A percentile compares a stretch with the other conserved stretches of the same genome.
These are phyloP conservation scores for Colletotrichum viniferum DNA, from an alignment of 2,329 filamentous ascomycete genomes.

Conservation along the genomic window DNA sequence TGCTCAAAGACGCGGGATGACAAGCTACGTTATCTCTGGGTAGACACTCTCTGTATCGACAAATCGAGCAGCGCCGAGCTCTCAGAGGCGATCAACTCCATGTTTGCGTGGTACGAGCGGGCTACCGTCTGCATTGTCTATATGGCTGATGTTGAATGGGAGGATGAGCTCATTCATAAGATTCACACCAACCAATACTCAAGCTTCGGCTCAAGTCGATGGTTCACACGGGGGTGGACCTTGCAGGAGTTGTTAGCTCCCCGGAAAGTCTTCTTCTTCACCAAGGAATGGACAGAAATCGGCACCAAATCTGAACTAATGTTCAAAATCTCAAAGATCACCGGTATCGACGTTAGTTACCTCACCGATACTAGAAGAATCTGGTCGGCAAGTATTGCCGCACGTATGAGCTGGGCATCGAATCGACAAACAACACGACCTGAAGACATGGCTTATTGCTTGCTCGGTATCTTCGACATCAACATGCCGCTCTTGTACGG, in stretches of 20 bases:
- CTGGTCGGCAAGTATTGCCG: conserved; percentile 23
- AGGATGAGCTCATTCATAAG: not conserved
- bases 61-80: conserved; percentile 34
- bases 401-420: conserved; percentile 32
- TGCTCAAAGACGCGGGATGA: conserved; percentile 2
- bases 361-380: conserved; percentile 5
- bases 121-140: conserved; percentile 30
- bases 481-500: conserved; percentile 31
- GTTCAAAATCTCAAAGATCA: not conserved
- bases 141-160: conserved; percentile 14
- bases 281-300: conserved; percentile 28
- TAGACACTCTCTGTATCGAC: conserved; percentile 37
- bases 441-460: conserved; percentile 30
- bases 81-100: conserved; percentile 27
- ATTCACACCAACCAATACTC: not conserved
- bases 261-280: conserved; percentile 31
- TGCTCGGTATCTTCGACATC: conserved; percentile 31
- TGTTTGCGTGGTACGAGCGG: conserved; percentile 36
- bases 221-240: conserved; percentile 57
- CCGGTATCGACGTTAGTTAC: conserved; percentile 7
- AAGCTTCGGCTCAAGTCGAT: conserved; percentile 21
- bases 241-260: conserved; percentile 69
- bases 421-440: conserved; percentile 23
- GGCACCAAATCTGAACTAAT: conserved; percentile 27
- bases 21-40: conserved; percentile 28